These are phyloP conservation scores for Scutellaria barbata DNA, from an alignment of 257 asterid genomes.

Conservation along the genomic window DNA sequence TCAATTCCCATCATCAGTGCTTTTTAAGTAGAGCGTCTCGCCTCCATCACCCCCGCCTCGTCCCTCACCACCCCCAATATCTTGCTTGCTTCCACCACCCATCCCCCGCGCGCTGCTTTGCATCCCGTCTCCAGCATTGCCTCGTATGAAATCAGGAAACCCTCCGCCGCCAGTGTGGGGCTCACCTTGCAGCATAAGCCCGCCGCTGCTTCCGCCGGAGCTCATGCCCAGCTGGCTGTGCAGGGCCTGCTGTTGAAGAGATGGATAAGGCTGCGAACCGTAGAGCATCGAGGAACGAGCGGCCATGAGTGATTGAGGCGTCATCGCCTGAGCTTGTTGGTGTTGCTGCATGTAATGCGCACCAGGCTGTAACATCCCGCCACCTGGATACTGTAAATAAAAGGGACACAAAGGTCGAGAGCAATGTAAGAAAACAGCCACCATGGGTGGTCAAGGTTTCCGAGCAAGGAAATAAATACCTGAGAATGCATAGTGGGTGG, in stretches of 20 bases:
- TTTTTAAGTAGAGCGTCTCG: constrained; percentile 67
- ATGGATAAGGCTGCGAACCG: constrained; percentile 71
- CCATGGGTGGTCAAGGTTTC: too few relatives aligned
- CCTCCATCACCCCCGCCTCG: constrained; percentile 69
- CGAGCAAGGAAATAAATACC: constrained; percentile 40
- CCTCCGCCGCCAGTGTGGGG: constrained; percentile 55
- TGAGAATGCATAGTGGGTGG: constrained; percentile 86
- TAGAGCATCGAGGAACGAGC: constrained; percentile 82
- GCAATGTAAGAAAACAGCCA: neutral
- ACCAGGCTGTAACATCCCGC: constrained; percentile 74
- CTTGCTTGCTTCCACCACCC: constrained; percentile 67
- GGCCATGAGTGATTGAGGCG: constrained; percentile 79
- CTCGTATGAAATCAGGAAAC: constrained; percentile 60
- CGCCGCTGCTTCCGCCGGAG: constrained; percentile 53
- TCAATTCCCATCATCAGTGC: constrained; percentile 62
- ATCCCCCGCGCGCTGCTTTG: constrained; percentile 34
- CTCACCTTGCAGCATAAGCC: constrained; percentile 77
- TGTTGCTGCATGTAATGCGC: constrained; percentile 72
- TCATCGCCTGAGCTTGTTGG: constrained; percentile 74
- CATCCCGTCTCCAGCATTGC: constrained; percentile 36
- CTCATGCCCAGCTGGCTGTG: constrained; percentile 76
- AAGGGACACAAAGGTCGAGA: neutral
- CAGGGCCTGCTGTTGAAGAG: constrained; percentile 79
- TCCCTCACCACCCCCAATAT: constrained; percentile 57
- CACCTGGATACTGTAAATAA: constrained; percentile 52